Evolutionary conservation across 768 basidiomycete species (phyloP).

Genomic region (Neoboletus magnificus): DNA sequence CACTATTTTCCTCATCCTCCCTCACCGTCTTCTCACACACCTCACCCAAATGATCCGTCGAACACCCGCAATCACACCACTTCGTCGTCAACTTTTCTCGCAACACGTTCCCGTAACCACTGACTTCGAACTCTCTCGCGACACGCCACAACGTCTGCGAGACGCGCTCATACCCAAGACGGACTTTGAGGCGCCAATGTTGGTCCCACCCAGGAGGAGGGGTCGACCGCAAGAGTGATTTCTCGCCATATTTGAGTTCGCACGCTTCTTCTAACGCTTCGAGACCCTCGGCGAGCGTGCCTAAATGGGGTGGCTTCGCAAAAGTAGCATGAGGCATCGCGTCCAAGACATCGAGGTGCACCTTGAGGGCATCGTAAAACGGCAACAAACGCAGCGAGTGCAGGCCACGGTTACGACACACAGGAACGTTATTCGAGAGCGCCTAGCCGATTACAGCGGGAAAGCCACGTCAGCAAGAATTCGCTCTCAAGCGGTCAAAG

Average conservation of each 20-base stretch:
- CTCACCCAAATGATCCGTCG: constrained; percentile 73
- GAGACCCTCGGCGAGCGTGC: constrained; percentile 54
- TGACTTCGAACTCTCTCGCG: constrained; percentile 67
- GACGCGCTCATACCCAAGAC: constrained; percentile 61
- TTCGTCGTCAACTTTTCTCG: constrained; percentile 70
- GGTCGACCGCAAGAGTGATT: constrained; percentile 29
- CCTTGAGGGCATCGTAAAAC: constrained; percentile 53
- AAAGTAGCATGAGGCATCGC: constrained; percentile 55
- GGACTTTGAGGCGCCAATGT: constrained; percentile 59
- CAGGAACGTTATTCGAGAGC: constrained; percentile 62
- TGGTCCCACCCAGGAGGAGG: constrained; percentile 46
- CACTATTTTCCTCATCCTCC: constrained; percentile 63
- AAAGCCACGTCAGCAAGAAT: constrained; percentile 2
- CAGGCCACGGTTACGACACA: constrained; percentile 62
- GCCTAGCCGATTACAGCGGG: constrained; percentile 40
- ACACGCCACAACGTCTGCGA: constrained; percentile 67
- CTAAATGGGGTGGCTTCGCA: constrained; percentile 63
- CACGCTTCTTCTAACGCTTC: constrained; percentile 66
- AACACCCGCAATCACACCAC: constrained; percentile 82
- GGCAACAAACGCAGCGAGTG: constrained; percentile 67
- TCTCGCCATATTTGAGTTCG: constrained; percentile 50
- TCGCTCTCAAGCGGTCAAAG: not conserved
- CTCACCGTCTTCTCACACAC: constrained; percentile 72
- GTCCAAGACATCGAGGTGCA: constrained; percentile 61
- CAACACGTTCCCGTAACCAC: constrained; percentile 66